Evolutionary conservation across 2,329 filamentous ascomycete species (phyloP).

Genomic region (Cordyceps cateniannulata): DNA sequence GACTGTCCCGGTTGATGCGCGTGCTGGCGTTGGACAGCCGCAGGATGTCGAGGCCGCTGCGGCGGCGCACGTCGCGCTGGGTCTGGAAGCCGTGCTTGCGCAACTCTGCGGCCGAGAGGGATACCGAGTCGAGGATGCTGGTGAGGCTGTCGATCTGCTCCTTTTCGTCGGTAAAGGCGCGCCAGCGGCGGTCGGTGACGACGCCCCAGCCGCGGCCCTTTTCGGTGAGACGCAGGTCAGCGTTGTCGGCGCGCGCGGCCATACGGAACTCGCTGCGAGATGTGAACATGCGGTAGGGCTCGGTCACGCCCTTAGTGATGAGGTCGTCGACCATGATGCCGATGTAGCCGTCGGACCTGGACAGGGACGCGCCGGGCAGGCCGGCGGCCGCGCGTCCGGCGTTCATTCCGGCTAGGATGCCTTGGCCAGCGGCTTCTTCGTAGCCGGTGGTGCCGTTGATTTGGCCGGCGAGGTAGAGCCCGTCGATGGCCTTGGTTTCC

Average conservation of each 20-base stretch:
- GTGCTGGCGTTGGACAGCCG: constrained; percentile 53
- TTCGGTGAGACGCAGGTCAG: constrained; percentile 76
- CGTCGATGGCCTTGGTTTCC: constrained; percentile 85
- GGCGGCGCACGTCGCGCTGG: constrained; percentile 57
- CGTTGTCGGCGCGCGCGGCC: constrained; percentile 87
- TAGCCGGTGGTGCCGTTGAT: constrained; percentile 99
- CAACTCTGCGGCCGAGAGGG: constrained; percentile 60
- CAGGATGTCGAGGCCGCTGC: constrained; percentile 74
- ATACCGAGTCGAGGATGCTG: constrained; percentile 49
- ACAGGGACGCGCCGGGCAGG: constrained; percentile 60
- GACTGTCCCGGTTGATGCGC: constrained; percentile 39
- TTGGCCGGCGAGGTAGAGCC: constrained; percentile 88
- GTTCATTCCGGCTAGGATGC: constrained; percentile 87
- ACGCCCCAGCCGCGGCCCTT: constrained; percentile 72
- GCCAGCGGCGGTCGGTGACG: constrained; percentile 75
- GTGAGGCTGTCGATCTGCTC: constrained; percentile 62
- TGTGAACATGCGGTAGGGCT: constrained; percentile 98
- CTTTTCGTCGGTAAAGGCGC: constrained; percentile 57
- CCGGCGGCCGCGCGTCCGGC: constrained; percentile 73
- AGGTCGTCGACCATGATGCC: constrained; percentile 98
- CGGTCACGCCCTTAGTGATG: constrained; percentile 91
- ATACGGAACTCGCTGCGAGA: constrained; percentile 93
- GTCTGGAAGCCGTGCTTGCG: constrained; percentile 61
- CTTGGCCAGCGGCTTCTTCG: constrained; percentile 93
- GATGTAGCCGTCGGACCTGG: constrained; percentile 87